Evolutionary conservation across 495 filamentous ascomycete species (phyloP), one percentile per base, ranked within the genome.

Genomic region (Aspergillus egyptiacus): DNA sequence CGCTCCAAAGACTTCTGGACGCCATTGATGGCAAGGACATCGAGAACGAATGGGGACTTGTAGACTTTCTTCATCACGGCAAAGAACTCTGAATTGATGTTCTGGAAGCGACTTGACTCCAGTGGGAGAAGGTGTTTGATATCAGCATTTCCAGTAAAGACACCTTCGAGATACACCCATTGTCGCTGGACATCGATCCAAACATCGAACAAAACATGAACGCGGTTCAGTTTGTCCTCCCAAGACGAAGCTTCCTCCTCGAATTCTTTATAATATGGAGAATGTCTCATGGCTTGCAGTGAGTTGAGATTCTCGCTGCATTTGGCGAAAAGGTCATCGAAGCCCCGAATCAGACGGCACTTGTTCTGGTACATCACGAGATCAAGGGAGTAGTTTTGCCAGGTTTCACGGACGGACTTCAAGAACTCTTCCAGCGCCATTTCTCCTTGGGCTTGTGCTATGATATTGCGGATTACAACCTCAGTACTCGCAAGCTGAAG

Each of bases 131-230:
- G 76, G 67, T 97, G 94, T 67, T 96, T 99, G 72, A 99, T 99
- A 62, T 99, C 93, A 8, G 88, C 91, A 67, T 97, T 99, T 45
- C 93, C 93, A 5, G 90, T 93, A 63, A 99, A 99, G 32, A 99
- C 94, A 46, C 93, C 93, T 68, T 99, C 94, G 18, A 99, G 78
- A 59, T 99, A 99, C 3, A 97, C 91, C 93, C 93, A 99, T 72
- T 99, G 93, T 48, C 93, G 82, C 67, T 99, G 93, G 20, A 99
- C 94, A 70, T 99, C 93, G 54, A 99, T 97, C 93, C 93, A 99
- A 23, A 97, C 89, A 68, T 99, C 94, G 62, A 99, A 99, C 2
- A 97, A 76, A 25, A 97, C 88, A 63, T 97, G 93, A 17, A 97
- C 88, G 30, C 94, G 83, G 65, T 99, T 99, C 33, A 99, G 76